A percentile compares a stretch with the other conserved stretches of the same genome.
phyloP scores from a whole-genome alignment of 345 rosid genomes.

The Camelina neglecta region DNA sequence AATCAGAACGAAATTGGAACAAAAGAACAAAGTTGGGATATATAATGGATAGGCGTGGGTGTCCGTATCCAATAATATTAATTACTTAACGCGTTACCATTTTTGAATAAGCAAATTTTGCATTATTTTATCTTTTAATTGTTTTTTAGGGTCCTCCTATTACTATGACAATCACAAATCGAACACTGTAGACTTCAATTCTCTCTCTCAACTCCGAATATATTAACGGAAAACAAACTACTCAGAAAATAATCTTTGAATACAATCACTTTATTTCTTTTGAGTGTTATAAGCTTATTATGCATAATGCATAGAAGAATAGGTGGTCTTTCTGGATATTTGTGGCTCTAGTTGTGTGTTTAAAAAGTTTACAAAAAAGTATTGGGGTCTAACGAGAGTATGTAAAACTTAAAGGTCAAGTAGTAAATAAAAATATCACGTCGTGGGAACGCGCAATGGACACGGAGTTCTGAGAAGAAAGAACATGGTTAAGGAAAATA shows the following conservation, averaged over 20 bases:
- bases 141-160: conserved; percentile 10
- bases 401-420: not conserved
- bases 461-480: conserved; percentile 31
- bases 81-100: conserved; percentile 41
- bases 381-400: not conserved
- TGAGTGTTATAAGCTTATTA: not conserved
- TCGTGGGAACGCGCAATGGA: conserved; percentile 40
- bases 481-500: conserved; percentile 25
- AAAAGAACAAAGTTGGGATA: not conserved
- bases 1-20: conserved; percentile 8
- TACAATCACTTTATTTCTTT: fast-evolving
- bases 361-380: not conserved
- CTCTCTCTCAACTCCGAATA: not conserved
- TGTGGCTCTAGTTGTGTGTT: not conserved
- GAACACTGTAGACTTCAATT: not conserved
- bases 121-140: conserved; percentile 1
- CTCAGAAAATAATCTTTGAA: not conserved
- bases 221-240: not conserved
- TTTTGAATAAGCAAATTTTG: conserved; percentile 26
- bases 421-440: conserved; percentile 26
- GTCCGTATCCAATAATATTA: not conserved
- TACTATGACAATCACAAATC: not conserved
- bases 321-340: no score
- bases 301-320: not conserved
- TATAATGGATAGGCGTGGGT: conserved; percentile 29